Conservation (phyloP, 345 rosid species). For the Syzygium aqueum region DNA sequence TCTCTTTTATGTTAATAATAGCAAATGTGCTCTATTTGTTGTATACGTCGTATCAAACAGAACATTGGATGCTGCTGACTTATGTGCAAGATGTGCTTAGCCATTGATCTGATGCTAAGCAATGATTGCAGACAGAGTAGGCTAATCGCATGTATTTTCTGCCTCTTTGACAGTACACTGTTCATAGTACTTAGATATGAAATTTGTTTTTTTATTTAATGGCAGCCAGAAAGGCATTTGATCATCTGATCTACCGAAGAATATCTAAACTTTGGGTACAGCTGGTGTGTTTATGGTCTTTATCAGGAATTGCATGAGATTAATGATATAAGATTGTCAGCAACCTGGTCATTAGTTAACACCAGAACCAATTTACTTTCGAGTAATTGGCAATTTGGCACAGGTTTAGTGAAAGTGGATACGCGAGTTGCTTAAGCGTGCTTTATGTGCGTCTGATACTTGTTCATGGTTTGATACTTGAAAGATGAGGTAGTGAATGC, state of each 20-base stretch:
- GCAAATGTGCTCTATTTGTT: neutral
- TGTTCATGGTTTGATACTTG: neutral
- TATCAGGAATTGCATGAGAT: neutral
- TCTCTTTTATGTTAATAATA: neutral
- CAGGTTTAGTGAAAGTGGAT: neutral
- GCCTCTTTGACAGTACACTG: neutral
- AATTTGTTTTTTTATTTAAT: neutral
- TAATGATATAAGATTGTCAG: neutral
- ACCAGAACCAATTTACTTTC: neutral
- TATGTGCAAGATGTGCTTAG: neutral
- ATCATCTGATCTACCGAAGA: neutral
- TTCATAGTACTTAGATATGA: neutral
- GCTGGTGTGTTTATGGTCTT: neutral
- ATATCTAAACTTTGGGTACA: neutral
- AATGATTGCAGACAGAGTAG: neutral
- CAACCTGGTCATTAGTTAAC: neutral
- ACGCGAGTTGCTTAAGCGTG: neutral
- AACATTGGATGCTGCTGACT: neutral
- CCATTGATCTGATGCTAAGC: neutral
- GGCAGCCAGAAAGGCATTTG: neutral
- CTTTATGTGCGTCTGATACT: neutral
- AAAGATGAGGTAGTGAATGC: neutral
- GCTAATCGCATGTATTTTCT: neutral
- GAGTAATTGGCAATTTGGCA: neutral
- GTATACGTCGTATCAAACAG: neutral